These are phyloP conservation scores for Cinnamomum chago DNA, from an alignment of 164 flowering plant genomes.

Conservation along the genomic window DNA sequence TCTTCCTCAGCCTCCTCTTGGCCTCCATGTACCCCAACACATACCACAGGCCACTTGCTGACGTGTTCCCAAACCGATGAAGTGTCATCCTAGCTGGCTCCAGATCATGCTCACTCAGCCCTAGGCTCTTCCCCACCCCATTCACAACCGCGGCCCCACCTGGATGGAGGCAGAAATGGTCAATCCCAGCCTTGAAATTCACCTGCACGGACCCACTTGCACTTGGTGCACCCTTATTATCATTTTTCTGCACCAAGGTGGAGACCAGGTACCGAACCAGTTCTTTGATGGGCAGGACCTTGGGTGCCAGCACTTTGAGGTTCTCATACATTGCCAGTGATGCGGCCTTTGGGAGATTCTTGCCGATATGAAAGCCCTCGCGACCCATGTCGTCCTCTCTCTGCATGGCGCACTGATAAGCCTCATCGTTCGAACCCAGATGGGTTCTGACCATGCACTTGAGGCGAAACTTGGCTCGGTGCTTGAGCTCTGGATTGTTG, in stretches of 20 bases:
- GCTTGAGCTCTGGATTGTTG: neutral
- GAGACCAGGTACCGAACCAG: conserved; percentile 31
- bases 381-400: conserved; percentile 7
- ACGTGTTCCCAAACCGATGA: conserved; percentile 66
- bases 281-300: conserved; percentile 40
- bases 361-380: conserved; percentile 15
- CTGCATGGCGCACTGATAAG: conserved; percentile 12
- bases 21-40: conserved; percentile 79
- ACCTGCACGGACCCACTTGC: conserved; percentile 11
- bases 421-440: conserved; percentile 10
- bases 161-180: conserved; percentile 59
- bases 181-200: conserved; percentile 44
- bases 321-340: conserved; percentile 42
- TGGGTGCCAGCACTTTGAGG: conserved; percentile 37
- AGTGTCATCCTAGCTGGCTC: conserved; percentile 73
- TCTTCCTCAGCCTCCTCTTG: conserved; percentile 45
- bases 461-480: conserved; percentile 7
- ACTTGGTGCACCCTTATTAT: neutral
- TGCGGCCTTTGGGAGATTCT: conserved; percentile 45
- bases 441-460: conserved; percentile 14
- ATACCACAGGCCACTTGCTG: conserved; percentile 66
- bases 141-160: conserved; percentile 53
- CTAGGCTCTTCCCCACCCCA: conserved; percentile 39
- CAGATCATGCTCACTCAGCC: conserved; percentile 39
- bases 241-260: neutral